Evolutionary conservation across 2,329 filamentous ascomycete genomes (phyloP).

Genomic region (Acrocalymma vagum): DNA sequence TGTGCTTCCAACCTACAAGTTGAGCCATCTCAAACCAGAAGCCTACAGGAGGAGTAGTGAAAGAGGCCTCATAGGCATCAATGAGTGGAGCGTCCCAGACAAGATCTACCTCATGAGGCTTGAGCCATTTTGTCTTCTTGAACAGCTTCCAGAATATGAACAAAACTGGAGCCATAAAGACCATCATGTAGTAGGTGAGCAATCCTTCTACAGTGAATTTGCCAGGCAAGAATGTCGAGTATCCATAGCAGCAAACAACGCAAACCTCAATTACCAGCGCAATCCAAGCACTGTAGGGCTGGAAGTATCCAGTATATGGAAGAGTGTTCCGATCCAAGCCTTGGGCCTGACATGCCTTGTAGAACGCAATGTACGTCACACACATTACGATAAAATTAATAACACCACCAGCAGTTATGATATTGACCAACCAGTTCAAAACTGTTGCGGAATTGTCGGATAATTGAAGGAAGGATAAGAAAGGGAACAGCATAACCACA

Average conservation of each 20-base stretch:
- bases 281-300: slow-evolving; percentile 26
- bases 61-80: slow-evolving; percentile 50
- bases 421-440: slow-evolving; percentile 74
- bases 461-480: slow-evolving; percentile 78
- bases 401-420: slow-evolving; percentile 74
- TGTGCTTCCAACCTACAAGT: slow-evolving; percentile 41
- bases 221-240: slow-evolving; percentile 52
- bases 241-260: slow-evolving; percentile 28
- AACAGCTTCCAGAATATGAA: slow-evolving; percentile 71
- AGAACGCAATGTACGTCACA: slow-evolving; percentile 65
- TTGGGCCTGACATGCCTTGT: slow-evolving; percentile 51
- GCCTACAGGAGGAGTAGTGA: slow-evolving; percentile 49
- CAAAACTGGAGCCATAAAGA: slow-evolving; percentile 53
- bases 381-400: slow-evolving; percentile 56
- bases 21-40: slow-evolving; percentile 49
- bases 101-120: slow-evolving; percentile 59
- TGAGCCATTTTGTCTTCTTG: slow-evolving; percentile 63
- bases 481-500: slow-evolving; percentile 69
- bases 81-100: slow-evolving; percentile 52
- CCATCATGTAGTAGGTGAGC: slow-evolving; percentile 52
- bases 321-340: slow-evolving; percentile 58
- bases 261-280: slow-evolving; percentile 20
- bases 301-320: slow-evolving; percentile 54
- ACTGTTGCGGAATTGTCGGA: slow-evolving; percentile 71
- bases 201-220: slow-evolving; percentile 57